phyloP scores from a whole-genome alignment of 441 rosid genomes.

The Breynia disticha region DNA sequence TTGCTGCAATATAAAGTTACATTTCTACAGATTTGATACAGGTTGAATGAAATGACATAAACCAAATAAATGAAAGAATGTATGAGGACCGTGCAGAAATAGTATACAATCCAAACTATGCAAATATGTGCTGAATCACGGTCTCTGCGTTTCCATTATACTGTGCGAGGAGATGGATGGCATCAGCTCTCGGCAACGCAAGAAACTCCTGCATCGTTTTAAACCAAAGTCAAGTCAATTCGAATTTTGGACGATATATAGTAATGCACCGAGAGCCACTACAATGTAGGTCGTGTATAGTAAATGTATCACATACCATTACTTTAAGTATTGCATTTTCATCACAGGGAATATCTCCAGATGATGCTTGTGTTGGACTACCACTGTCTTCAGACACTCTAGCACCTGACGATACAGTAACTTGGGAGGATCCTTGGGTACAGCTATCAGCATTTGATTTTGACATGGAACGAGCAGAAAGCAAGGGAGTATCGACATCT shows the following conservation, averaged over 20 bases:
- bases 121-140: constrained; percentile 76
- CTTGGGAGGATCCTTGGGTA: constrained; percentile 68
- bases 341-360: constrained; percentile 58
- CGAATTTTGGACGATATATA: neutral
- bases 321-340: constrained; percentile 90
- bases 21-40: constrained; percentile 11
- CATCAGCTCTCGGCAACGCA: constrained; percentile 92
- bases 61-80: constrained; percentile 6
- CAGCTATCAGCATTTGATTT: constrained; percentile 55
- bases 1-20: neutral
- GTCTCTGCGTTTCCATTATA: constrained; percentile 81
- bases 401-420: constrained; percentile 52
- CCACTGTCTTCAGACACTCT: constrained; percentile 67
- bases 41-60: constrained; percentile 14
- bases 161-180: constrained; percentile 84
- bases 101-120: constrained; percentile 19
- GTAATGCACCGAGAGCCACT: too few species aligned
- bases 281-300: neutral
- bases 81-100: neutral
- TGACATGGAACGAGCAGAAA: constrained; percentile 36
- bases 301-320: constrained; percentile 49
- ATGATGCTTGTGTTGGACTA: constrained; percentile 60
- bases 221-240: neutral
- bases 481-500: constrained; percentile 47
- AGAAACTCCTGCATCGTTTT: constrained; percentile 74